Percentiles rank a stretch among this genome's conserved stretches.
phyloP scores from a whole-genome alignment of 169 alveolate species.

The Condylostoma magnum region DNA sequence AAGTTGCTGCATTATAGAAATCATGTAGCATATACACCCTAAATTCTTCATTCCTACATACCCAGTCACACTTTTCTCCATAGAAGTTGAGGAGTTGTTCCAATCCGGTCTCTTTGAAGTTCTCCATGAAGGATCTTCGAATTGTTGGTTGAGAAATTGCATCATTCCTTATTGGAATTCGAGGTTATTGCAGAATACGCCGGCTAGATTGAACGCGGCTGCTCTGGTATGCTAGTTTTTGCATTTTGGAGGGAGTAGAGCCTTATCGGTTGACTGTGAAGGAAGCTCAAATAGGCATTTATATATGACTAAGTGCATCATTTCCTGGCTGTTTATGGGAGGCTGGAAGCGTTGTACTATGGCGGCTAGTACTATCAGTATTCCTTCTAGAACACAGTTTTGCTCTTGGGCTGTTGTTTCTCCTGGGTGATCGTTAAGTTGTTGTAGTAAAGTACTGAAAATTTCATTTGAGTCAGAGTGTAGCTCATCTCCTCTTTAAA shows the following conservation, averaged over 20 bases:
- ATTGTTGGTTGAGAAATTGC: neutral
- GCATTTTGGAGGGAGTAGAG: neutral
- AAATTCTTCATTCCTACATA: slow-evolving; percentile 80
- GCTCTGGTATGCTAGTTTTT: neutral
- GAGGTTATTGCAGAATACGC: neutral
- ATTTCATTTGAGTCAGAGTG: too few relatives aligned
- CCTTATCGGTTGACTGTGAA: too few relatives aligned
- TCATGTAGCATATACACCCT: slow-evolving; percentile 79
- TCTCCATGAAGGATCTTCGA: neutral
- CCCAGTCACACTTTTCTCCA: slow-evolving; percentile 24
- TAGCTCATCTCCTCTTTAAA: too few relatives aligned
- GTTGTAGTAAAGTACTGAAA: too few relatives aligned
- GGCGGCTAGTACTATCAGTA: neutral
- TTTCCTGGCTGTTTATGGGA: neutral
- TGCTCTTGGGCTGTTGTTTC: slow-evolving; percentile 1
- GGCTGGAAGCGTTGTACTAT: neutral
- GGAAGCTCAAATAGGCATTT: too few relatives aligned
- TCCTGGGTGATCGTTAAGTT: neutral
- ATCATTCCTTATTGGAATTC: neutral
- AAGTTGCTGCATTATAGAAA: slow-evolving; percentile 68
- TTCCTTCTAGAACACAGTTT: neutral
- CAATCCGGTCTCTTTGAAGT: neutral
- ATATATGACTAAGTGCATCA: too few relatives aligned
- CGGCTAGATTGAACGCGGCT: neutral
- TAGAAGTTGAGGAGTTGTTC: neutral